Evolutionary conservation across 2,329 filamentous ascomycete species (phyloP), one percentile per base, ranked within the genome.

Genomic region (Aspergillus niger): DNA sequence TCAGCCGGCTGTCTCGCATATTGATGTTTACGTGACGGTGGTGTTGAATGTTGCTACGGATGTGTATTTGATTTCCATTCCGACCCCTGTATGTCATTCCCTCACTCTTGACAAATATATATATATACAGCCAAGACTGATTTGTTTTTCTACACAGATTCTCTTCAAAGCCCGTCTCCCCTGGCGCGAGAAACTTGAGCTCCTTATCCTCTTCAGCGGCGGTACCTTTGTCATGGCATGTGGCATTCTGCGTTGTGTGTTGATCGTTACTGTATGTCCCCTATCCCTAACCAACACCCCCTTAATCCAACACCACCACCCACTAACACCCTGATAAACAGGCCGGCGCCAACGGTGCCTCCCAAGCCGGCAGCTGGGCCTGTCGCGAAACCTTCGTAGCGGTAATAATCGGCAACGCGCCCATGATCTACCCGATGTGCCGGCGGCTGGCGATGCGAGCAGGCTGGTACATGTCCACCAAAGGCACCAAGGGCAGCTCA

Each of bases 51-150:
- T 86, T 2, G 65, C 74, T 1, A 88, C 85, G 3, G 86, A 88
- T 64, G 55, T 86, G 1, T 87, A 87, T 63, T 76, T 87, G n/a
- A 82, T 87, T 58, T 79, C 80, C 28, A 86, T 87, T 39, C 84
- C 85, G 0, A 74, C 85, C 4, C 84, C 85, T 1, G 83, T 86
- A 69, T 61, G 32, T 36, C 32, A 1, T 68, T 11, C 28, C 28
- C 11, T 4, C 4, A 11, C 28, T 10, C 10, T 30, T 30, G 10
- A 30, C 13, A 38, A 41, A 20, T 15, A 20, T 20, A 20, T 20
- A 20, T 17, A 5, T 17, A 5, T 0, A 1, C 28, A 11, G 39
- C 8, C 11, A 44, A 49, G 15, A n/a, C 30, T 32, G 11, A 36
- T 28, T 17, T 26, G 20, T 20, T 20, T 20, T 20, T 20, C 2